phyloP scores from a whole-genome alignment of 148 eudicot species.

The Beta vulgaris region DNA sequence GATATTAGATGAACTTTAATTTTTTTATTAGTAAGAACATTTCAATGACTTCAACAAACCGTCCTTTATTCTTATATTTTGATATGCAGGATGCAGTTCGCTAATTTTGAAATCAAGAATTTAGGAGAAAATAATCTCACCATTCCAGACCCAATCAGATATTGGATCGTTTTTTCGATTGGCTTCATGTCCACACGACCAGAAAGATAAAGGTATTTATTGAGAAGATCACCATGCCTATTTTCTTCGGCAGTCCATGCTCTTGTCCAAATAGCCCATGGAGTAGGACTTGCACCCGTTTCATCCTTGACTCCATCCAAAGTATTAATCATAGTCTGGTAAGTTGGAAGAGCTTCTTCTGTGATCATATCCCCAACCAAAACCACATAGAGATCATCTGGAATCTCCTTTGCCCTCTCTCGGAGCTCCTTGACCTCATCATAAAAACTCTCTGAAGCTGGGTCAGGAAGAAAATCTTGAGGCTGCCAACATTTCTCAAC shows the following conservation, averaged over 20 bases:
- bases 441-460: conserved; percentile 49
- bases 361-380: conserved; percentile 75
- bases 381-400: conserved; percentile 60
- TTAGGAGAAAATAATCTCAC: conserved; percentile 30
- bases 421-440: conserved; percentile 53
- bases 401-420: conserved; percentile 51
- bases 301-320: conserved; percentile 65
- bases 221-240: conserved; percentile 66
- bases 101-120: not conserved
- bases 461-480: conserved; percentile 65
- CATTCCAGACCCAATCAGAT: conserved; percentile 64
- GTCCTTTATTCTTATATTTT: not conserved
- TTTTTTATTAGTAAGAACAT: not conserved
- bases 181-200: conserved; percentile 64
- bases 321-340: conserved; percentile 63
- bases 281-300: conserved; percentile 52
- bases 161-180: conserved; percentile 57
- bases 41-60: not conserved
- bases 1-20: too few species aligned
- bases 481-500: conserved; percentile 74
- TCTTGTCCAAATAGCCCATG: conserved; percentile 65
- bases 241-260: conserved; percentile 74
- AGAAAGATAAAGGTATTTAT: conserved; percentile 52
- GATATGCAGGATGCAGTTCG: not conserved
- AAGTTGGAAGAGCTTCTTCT: conserved; percentile 74